Percentiles rank a stretch among this genome's conserved stretches.
Evolutionary conservation across 331 rosid species (phyloP).

Genomic region (Quercus tomentella): DNA sequence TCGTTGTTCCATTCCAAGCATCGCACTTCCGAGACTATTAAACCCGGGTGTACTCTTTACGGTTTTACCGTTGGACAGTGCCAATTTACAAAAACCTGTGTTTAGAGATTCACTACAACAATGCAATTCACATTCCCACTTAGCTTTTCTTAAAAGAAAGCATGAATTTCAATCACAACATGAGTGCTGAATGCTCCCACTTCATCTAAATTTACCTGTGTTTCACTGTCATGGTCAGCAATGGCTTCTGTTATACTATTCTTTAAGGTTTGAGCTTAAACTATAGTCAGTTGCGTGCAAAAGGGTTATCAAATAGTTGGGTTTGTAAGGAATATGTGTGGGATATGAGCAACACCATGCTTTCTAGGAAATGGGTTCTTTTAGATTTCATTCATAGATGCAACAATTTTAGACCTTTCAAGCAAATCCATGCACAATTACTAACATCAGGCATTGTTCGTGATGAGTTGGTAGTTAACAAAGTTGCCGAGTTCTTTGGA

Average conservation of each 20-base stretch:
- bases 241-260: no score
- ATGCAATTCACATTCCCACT: neutral
- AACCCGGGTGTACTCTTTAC: no score
- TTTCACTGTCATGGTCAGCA: no score
- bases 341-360: slow-evolving; percentile 8
- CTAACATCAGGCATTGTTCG: slow-evolving; percentile 49
- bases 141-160: neutral
- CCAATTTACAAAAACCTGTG: neutral
- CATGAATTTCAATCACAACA: neutral
- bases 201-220: no score
- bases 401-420: slow-evolving; percentile 26
- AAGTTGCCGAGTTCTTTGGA: slow-evolving; percentile 53
- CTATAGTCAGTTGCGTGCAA: no score
- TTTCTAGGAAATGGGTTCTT: slow-evolving; percentile 34
- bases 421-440: slow-evolving; percentile 33
- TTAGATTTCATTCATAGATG: slow-evolving; percentile 26
- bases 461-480: slow-evolving; percentile 41
- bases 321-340: neutral
- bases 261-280: no score
- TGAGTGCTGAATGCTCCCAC: neutral
- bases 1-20: no score
- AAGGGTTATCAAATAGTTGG: no score
- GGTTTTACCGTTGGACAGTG: neutral
- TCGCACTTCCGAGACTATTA: no score
- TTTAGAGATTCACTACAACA: neutral